Evolutionary conservation across 345 rosid species (phyloP).

Genomic region (Nephelium lappaceum): DNA sequence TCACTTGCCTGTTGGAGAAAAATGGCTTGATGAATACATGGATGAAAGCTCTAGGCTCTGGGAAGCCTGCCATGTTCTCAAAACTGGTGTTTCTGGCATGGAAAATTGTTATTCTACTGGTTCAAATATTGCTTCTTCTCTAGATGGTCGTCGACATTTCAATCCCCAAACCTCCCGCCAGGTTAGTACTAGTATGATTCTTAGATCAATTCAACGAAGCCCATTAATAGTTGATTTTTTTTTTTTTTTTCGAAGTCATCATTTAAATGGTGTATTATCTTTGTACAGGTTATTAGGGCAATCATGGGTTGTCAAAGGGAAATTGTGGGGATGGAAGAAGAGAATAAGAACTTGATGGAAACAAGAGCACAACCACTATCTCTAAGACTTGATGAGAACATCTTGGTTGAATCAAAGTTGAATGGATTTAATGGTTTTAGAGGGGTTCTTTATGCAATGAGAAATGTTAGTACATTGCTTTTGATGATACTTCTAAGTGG

Average conservation of each 20-base stretch:
- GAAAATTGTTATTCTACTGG: constrained; percentile 44
- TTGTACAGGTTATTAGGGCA: constrained; percentile 42
- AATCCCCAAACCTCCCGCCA: constrained; percentile 43
- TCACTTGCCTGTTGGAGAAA: constrained; percentile 62
- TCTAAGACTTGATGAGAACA: constrained; percentile 30
- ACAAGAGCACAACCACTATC: constrained; percentile 36
- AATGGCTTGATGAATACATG: constrained; percentile 79
- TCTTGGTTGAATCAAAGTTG: constrained; percentile 41
- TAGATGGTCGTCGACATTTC: constrained; percentile 34
- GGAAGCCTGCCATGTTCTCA: constrained; percentile 61
- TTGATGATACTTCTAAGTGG: constrained; percentile 61
- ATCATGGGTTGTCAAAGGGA: constrained; percentile 51
- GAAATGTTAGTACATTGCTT: constrained; percentile 67
- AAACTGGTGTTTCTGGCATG: constrained; percentile 48
- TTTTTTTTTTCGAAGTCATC: too few relatives aligned
- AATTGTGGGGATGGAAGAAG: constrained; percentile 42
- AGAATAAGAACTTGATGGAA: constrained; percentile 42
- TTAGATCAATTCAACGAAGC: too few relatives aligned
- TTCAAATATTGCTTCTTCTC: constrained; percentile 43
- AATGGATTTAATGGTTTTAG: constrained; percentile 80
- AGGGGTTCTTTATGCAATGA: constrained; percentile 78
- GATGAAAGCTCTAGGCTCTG: constrained; percentile 68
- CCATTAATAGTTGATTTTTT: too few relatives aligned
- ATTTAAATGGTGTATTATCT: not conserved
- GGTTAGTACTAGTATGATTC: constrained; percentile 29